Base-by-base conservation (phyloP, 2,329 filamentous ascomycete genomes). In the Phaeosphaeriaceae sp. region DNA sequence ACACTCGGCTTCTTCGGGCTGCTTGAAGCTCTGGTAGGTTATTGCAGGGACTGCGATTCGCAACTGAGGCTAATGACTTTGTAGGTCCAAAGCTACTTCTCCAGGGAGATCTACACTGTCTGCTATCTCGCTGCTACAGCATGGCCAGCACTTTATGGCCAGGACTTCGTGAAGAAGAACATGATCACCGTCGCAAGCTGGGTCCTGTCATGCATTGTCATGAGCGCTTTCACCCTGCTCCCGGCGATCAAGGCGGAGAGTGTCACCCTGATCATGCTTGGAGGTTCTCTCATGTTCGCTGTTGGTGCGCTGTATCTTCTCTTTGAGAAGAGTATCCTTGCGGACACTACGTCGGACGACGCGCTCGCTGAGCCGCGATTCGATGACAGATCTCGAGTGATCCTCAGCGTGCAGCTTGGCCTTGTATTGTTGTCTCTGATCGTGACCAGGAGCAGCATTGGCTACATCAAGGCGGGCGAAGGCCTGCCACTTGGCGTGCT, bases 201-300 rank as follows among this genome's bases (percentile, higher is more conserved):
- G 95, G 83, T 85, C 9, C 68, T 89, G 40, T 91, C 91, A 3
- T 97, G 93, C 76, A 66, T 89, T 1, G 80, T 89, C 3, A 97
- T 98, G 93, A 95, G 94, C 74, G 85, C 86, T 2, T 99, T 99
- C 72, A 99, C 95, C 0, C 79, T 98, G 15, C 82, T 99, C 1
- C 91, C 92, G 1, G 95, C 92, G 1, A 89, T 91, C 77, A 99
- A 98, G 77, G 81, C 87, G 0, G 96, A 99, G 73, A 87, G 90
- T 67, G 75, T 92, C 3, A 84, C 82, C 54, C 82, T 92, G 24
- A 92, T 97, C 66, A 79, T 93, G 59, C 75, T 88, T 46, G 93
- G 93, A 4, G 95, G 93, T 7, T 76, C 83, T 7, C 77, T 95
- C 15, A 98, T 98, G 90, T 86, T 90, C 9, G 72, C 84, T 1